A percentile compares a stretch with the other conserved stretches of the same genome.
phyloP scores from a whole-genome alignment of 2,329 filamentous ascomycete species.

The Geosmithia morbida region DNA sequence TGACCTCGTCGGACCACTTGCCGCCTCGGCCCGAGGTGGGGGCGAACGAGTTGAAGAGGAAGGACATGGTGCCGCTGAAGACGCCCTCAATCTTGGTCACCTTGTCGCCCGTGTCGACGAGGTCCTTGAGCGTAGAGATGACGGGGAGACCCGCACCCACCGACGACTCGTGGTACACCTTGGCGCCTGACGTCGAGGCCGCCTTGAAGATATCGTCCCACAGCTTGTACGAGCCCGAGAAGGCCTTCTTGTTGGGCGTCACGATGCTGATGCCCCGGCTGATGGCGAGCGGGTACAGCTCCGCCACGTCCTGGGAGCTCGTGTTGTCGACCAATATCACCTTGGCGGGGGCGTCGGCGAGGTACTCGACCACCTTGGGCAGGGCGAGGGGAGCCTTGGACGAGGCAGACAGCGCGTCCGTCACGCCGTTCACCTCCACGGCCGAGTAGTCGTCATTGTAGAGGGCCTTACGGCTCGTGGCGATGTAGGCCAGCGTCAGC shows the following conservation, averaged over 20 bases:
- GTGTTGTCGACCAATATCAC: slow-evolving; percentile 91
- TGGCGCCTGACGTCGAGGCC: slow-evolving; percentile 55
- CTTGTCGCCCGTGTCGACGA: slow-evolving; percentile 87
- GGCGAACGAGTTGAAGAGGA: slow-evolving; percentile 95
- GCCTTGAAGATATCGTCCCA: slow-evolving; percentile 81
- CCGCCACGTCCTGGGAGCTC: slow-evolving; percentile 73
- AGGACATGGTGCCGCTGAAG: slow-evolving; percentile 95
- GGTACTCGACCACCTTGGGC: slow-evolving; percentile 60
- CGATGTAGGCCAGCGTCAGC: slow-evolving; percentile 70
- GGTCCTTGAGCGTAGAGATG: slow-evolving; percentile 82
- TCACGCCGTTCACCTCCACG: slow-evolving; percentile 43
- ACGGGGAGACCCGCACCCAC: slow-evolving; percentile 89
- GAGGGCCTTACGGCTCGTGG: slow-evolving; percentile 72
- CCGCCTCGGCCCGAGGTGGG: slow-evolving; percentile 61
- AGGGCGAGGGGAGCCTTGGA: slow-evolving; percentile 51
- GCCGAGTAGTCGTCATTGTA: slow-evolving; percentile 59
- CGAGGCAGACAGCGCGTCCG: slow-evolving; percentile 50
- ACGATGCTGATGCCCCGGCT: slow-evolving; percentile 76
- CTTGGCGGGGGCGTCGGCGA: slow-evolving; percentile 62
- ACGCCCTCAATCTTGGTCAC: slow-evolving; percentile 91
- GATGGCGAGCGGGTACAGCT: slow-evolving; percentile 70
- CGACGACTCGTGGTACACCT: slow-evolving; percentile 89
- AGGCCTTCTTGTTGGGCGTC: slow-evolving; percentile 97
- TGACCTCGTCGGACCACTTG: slow-evolving; percentile 82
- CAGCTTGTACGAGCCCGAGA: slow-evolving; percentile 64